A percentile compares a stretch with the other conserved stretches of the same genome.
phyloP scores from a whole-genome alignment of 768 basidiomycete genomes.

The Thelephora ganbajun region DNA sequence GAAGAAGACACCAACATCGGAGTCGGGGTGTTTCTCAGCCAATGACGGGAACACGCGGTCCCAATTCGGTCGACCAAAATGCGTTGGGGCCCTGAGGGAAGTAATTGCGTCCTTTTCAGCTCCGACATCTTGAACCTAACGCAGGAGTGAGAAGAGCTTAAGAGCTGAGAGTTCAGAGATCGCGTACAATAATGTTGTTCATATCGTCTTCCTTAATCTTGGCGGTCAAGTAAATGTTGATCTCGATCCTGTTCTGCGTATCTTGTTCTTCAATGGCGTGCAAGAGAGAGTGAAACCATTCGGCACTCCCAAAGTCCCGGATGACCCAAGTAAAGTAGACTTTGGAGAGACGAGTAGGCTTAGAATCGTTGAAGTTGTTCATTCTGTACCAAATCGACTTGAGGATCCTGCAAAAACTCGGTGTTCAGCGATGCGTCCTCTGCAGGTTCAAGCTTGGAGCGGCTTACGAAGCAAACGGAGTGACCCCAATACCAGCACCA shows the following conservation, averaged over 20 bases:
- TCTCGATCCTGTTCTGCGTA: constrained; percentile 72
- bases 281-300: constrained; percentile 91
- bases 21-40: constrained; percentile 70
- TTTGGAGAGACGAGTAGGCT: constrained; percentile 76
- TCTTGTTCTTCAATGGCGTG: constrained; percentile 93
- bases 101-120: constrained; percentile 90
- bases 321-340: constrained; percentile 94
- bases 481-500: constrained; percentile 93
- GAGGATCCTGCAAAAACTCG: constrained; percentile 38
- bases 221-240: constrained; percentile 87
- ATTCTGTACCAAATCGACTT: constrained; percentile 95
- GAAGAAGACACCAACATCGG: constrained; percentile 90
- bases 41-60: constrained; percentile 62
- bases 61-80: constrained; percentile 87
- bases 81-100: constrained; percentile 77
- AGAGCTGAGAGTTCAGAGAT: constrained; percentile 1
- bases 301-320: constrained; percentile 77
- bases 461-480: constrained; percentile 86
- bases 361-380: constrained; percentile 69
- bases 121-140: constrained; percentile 75
- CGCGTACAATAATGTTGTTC: constrained; percentile 74
- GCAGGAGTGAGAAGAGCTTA: not conserved
- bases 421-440: not conserved
- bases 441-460: constrained; percentile 7
- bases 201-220: constrained; percentile 87